phyloP scores from a whole-genome alignment of 495 filamentous ascomycete genomes.

The Annulohypoxylon moriforme region DNA sequence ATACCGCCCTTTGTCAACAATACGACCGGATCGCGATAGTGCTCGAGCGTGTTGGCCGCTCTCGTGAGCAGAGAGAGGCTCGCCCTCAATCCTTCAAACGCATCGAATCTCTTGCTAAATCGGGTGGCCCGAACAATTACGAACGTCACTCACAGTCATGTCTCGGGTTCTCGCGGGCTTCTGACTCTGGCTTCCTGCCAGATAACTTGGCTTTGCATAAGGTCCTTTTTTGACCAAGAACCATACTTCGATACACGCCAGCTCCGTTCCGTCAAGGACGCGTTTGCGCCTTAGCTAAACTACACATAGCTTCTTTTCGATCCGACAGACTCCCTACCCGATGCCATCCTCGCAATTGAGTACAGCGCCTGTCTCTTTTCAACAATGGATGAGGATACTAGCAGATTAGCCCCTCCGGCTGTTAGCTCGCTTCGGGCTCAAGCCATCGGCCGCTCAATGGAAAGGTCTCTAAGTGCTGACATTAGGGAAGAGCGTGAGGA shows the following conservation, averaged over 20 bases:
- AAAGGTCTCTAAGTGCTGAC: conserved; percentile 64
- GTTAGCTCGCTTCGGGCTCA: conserved; percentile 61
- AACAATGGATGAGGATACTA: conserved; percentile 58
- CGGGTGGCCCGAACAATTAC: conserved; percentile 45
- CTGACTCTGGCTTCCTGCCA: conserved; percentile 64
- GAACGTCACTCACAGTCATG: conserved; percentile 59
- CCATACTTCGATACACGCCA: conserved; percentile 26
- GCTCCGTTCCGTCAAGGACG: conserved; percentile 28
- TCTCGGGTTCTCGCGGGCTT: conserved; percentile 59
- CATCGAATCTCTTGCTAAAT: conserved; percentile 9
- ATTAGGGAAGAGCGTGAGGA: conserved; percentile 84
- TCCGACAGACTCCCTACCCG: conserved; percentile 29
- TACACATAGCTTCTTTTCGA: conserved; percentile 27
- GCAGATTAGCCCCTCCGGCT: conserved; percentile 59
- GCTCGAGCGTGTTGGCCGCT: conserved; percentile 29
- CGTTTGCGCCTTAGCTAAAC: conserved; percentile 40
- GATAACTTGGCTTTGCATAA: conserved; percentile 52
- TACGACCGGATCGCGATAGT: conserved; percentile 36
- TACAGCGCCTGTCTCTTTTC: conserved; percentile 32
- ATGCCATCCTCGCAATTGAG: conserved; percentile 49
- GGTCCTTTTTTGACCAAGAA: conserved; percentile 42
- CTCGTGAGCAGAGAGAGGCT: conserved; percentile 43
- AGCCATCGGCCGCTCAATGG: conserved; percentile 59
- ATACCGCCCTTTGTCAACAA: conserved; percentile 44
- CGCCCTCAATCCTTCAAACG: conserved; percentile 29